Evolutionary conservation across 345 rosid genomes (phyloP).

Genomic region (Boechera retrofracta): DNA sequence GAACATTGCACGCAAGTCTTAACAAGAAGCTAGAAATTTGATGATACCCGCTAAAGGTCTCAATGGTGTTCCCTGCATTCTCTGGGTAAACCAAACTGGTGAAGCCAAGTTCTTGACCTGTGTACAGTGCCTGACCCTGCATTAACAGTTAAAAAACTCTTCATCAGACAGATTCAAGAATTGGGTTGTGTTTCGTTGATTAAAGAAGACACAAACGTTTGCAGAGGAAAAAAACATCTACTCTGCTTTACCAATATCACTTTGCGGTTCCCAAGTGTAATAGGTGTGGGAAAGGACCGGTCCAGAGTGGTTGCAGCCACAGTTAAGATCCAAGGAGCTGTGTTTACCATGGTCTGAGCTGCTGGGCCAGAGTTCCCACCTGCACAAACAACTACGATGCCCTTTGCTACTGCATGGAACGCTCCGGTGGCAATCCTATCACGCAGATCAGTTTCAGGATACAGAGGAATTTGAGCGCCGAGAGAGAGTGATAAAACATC

Average conservation of each 20-base stretch:
- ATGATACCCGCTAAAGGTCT: conserved; percentile 29
- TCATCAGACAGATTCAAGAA: background rate
- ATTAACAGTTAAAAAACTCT: background rate
- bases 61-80: conserved; percentile 27
- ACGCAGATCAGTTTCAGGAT: conserved; percentile 44
- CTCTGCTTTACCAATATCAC: conserved; percentile 41
- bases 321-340: conserved; percentile 56
- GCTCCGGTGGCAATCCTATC: conserved; percentile 50
- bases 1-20: conserved; percentile 4
- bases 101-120: conserved; percentile 43
- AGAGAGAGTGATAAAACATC: conserved; percentile 56
- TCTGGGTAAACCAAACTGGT: conserved; percentile 51
- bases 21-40: background rate
- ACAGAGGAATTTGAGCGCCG: conserved; percentile 48
- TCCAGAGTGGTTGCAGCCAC: conserved; percentile 58
- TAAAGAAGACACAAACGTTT: background rate
- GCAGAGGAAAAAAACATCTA: background rate
- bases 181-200: background rate
- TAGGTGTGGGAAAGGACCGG: conserved; percentile 49
- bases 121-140: conserved; percentile 46
- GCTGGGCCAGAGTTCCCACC: conserved; percentile 50
- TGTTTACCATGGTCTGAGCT: conserved; percentile 50
- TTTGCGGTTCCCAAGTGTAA: conserved; percentile 36
- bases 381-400: conserved; percentile 45
- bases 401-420: conserved; percentile 57